Conservation (phyloP, 2,329 filamentous ascomycete species). For the Colletotrichum sp. region DNA sequence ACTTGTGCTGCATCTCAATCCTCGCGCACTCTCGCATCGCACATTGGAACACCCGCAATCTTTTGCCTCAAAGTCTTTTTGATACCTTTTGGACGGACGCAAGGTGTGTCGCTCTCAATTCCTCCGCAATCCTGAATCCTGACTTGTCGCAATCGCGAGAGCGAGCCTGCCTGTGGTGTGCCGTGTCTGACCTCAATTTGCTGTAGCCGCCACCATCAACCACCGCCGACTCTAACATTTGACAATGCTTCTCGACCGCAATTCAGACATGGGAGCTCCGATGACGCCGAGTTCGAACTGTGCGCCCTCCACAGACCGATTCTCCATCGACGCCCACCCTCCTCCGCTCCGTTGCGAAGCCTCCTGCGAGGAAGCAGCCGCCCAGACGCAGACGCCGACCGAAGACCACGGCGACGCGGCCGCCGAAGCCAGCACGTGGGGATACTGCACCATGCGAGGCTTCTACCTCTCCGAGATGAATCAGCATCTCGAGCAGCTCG, state of each 20-base stretch:
- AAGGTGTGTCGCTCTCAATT: neutral
- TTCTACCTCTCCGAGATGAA: neutral
- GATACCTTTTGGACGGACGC: neutral
- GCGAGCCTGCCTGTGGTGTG: neutral
- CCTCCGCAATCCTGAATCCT: neutral
- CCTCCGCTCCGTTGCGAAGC: neutral
- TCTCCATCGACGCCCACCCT: neutral
- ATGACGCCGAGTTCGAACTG: neutral
- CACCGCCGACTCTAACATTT: neutral
- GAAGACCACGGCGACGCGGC: neutral
- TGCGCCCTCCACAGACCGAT: rapidly evolving
- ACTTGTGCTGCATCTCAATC: neutral
- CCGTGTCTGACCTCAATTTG: neutral
- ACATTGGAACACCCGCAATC: neutral
- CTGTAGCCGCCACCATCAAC: neutral
- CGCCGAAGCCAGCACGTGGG: neutral
- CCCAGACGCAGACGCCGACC: neutral
- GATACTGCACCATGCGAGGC: neutral
- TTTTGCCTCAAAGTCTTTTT: neutral
- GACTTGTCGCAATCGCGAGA: neutral
- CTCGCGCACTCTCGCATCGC: neutral
- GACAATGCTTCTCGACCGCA: neutral
- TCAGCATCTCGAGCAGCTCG: neutral
- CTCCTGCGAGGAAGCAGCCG: neutral
- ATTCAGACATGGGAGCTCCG: neutral